Conservation (phyloP, 2,329 filamentous ascomycete species). For the Lecanicillium sp. region DNA sequence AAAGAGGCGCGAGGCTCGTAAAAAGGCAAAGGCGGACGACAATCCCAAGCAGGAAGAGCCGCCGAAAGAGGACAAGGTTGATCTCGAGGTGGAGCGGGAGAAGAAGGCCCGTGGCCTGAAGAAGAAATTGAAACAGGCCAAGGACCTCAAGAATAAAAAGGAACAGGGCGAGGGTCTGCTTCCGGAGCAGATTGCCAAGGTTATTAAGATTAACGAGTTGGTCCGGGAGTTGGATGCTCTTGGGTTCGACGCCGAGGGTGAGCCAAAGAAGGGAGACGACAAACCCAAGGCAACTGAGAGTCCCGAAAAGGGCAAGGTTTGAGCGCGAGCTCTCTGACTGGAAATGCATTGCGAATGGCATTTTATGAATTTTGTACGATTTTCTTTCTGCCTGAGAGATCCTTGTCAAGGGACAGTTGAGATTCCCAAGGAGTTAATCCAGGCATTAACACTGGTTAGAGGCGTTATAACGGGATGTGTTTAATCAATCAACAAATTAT, state of each 20-base stretch:
- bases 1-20: conserved; percentile 56
- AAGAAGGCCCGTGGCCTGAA: conserved; percentile 88
- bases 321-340: background rate
- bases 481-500: too few species aligned
- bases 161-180: conserved; percentile 75
- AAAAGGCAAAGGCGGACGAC: conserved; percentile 51
- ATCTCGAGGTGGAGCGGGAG: conserved; percentile 72
- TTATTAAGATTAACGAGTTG: conserved; percentile 93
- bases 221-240: conserved; percentile 79
- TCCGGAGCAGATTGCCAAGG: conserved; percentile 93
- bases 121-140: conserved; percentile 93
- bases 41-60: conserved; percentile 41
- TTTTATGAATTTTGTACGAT: too few species aligned
- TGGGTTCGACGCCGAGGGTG: conserved; percentile 75
- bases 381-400: background rate
- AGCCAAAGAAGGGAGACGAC: conserved; percentile 32
- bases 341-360: too few species aligned
- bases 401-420: background rate
- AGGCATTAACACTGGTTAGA: too few species aligned
- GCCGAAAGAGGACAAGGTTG: conserved; percentile 36
- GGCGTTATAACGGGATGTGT: too few species aligned
- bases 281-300: too few species aligned
- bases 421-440: too few species aligned
- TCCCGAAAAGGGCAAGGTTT: too few species aligned
- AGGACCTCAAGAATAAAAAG: conserved; percentile 85